Evolutionary conservation across 2,329 filamentous ascomycete species (phyloP).

Genomic region (Cladophialophora bantiana): DNA sequence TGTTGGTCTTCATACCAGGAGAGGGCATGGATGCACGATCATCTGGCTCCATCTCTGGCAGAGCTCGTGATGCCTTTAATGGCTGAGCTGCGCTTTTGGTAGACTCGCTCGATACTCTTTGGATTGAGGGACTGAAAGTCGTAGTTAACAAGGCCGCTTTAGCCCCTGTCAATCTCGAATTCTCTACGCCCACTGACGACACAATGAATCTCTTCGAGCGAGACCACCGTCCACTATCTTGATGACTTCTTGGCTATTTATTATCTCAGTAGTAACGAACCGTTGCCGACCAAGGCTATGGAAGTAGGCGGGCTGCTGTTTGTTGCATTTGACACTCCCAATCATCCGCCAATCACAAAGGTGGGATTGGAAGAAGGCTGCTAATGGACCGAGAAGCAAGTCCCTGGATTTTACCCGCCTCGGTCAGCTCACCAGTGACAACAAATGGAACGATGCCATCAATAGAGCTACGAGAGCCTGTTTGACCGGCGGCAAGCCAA

Average conservation of each 20-base stretch:
- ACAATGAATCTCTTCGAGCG: conserved; percentile 56
- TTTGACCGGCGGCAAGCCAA: too few relatives aligned
- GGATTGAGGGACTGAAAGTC: conserved; percentile 65
- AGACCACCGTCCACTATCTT: conserved; percentile 60
- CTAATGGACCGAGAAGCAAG: background rate
- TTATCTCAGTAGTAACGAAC: conserved; percentile 58
- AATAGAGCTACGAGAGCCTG: too few relatives aligned
- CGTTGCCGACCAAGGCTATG: conserved; percentile 59
- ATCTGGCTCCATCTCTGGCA: background rate
- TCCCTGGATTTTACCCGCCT: too few relatives aligned
- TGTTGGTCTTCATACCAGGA: too few relatives aligned
- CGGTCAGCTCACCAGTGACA: too few relatives aligned
- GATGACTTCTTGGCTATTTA: conserved; percentile 62
- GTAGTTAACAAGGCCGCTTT: conserved; percentile 64
- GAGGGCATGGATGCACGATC: too few relatives aligned
- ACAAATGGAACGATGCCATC: too few relatives aligned
- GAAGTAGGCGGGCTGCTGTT: conserved; percentile 65
- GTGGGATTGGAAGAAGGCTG: conserved; percentile 17
- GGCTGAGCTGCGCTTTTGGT: conserved; percentile 65
- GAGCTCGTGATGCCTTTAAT: conserved; percentile 8
- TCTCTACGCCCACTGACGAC: conserved; percentile 50
- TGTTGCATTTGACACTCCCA: conserved; percentile 48
- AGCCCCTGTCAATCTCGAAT: conserved; percentile 62
- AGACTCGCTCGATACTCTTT: conserved; percentile 67
- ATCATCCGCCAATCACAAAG: conserved; percentile 39